Conservation (phyloP, 257 asterid species). For the Prunella vulgaris region DNA sequence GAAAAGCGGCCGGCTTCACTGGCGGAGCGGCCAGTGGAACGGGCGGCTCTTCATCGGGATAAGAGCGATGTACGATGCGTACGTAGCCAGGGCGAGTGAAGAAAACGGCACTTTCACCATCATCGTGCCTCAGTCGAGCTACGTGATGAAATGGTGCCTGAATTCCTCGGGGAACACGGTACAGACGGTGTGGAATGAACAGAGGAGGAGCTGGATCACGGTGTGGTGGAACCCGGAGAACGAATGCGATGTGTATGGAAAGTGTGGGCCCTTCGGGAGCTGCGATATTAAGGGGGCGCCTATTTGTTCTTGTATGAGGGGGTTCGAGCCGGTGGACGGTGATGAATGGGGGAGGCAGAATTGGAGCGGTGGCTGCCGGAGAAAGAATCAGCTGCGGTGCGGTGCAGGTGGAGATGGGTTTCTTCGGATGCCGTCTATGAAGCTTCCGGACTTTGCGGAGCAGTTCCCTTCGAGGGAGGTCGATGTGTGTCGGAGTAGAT, state of each 20-base stretch:
- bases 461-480: background rate
- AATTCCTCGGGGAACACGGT: background rate
- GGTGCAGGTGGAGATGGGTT: constrained; percentile 19
- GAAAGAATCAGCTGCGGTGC: constrained; percentile 27
- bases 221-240: background rate
- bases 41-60: background rate
- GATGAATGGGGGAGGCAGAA: constrained; percentile 35
- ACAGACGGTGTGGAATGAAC: background rate
- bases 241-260: background rate
- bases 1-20: background rate
- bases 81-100: too few relatives aligned
- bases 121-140: background rate
- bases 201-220: background rate
- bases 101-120: background rate
- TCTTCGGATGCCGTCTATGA: constrained; percentile 15
- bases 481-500: constrained; percentile 26
- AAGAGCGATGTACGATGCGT: background rate
- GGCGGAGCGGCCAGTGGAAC: constrained; percentile 1
- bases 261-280: background rate
- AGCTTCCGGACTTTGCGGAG: constrained; percentile 34
- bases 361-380: constrained; percentile 35
- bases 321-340: constrained; percentile 26
- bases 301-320: constrained; percentile 36
- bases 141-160: background rate
- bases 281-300: constrained; percentile 6